These are phyloP conservation scores for Ampelomyces quisqualis DNA, from an alignment of 2,329 filamentous ascomycete species.

Conservation along the genomic window DNA sequence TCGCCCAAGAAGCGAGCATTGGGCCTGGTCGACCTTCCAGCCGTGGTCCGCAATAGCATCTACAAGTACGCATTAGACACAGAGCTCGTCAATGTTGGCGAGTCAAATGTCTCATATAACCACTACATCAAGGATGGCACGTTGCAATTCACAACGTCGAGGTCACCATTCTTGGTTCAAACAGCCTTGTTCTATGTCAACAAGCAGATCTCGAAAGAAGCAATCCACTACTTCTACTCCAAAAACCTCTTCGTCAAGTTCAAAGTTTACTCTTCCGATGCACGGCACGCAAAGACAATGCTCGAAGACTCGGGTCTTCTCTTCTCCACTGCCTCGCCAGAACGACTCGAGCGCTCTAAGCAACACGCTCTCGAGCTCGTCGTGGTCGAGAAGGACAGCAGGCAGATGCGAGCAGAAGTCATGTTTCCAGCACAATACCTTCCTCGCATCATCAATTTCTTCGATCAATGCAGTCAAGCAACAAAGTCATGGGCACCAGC, in stretches of 20 bases:
- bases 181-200: conserved; percentile 31
- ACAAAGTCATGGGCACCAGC: conserved; percentile 23
- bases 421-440: conserved; percentile 42
- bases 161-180: conserved; percentile 28
- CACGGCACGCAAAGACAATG: conserved; percentile 35
- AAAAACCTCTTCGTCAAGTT: conserved; percentile 36
- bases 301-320: conserved; percentile 36
- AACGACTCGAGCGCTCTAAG: conserved; percentile 9
- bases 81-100: conserved; percentile 35
- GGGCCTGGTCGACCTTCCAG: conserved; percentile 28
- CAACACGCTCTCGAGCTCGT: conserved; percentile 33
- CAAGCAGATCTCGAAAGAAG: conserved; percentile 26
- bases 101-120: conserved; percentile 34
- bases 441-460: conserved; percentile 38
- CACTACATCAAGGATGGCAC: conserved; percentile 22
- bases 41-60: conserved; percentile 36
- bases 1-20: conserved; percentile 26
- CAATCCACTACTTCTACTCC: conserved; percentile 33
- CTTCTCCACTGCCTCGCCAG: conserved; percentile 19
- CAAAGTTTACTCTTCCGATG: conserved; percentile 27
- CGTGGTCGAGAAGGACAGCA: conserved; percentile 32
- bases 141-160: conserved; percentile 32
- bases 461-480: conserved; percentile 27
- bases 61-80: conserved; percentile 39
- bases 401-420: conserved; percentile 27